phyloP scores from a whole-genome alignment of 23 red algal species.

The Gracilaria domingensis region DNA sequence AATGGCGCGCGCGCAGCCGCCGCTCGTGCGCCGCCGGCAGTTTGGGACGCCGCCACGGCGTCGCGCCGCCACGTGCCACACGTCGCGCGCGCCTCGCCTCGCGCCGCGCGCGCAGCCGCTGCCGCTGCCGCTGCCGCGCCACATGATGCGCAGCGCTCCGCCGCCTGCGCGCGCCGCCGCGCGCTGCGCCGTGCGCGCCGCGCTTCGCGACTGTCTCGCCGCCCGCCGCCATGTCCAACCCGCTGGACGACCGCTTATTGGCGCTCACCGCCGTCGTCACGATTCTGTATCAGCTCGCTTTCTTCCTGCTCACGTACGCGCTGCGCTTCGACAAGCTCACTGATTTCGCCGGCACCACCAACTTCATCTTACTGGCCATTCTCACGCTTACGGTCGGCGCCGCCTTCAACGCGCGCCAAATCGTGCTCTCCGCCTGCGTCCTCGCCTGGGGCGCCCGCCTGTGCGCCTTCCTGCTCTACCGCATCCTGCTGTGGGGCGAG shows the following conservation, averaged over 20 bases:
- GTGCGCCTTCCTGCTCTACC: slow-evolving; percentile 79
- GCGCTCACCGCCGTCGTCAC: slow-evolving; percentile 77
- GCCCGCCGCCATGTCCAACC: slow-evolving; percentile 45
- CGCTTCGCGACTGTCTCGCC: background rate
- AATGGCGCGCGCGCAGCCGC: no score
- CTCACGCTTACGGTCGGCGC: slow-evolving; percentile 65
- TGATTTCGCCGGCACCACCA: slow-evolving; percentile 92
- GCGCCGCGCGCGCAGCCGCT: no score
- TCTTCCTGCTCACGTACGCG: slow-evolving; percentile 80
- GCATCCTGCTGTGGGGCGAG: slow-evolving; percentile 93
- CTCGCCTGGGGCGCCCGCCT: slow-evolving; percentile 86
- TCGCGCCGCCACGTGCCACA: no score
- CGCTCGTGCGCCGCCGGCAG: no score
- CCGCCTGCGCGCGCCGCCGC: background rate
- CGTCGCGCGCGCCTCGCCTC: no score
- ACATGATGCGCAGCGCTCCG: no score
- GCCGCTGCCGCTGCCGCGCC: no score
- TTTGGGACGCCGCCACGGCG: no score
- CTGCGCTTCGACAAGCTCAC: slow-evolving; percentile 95
- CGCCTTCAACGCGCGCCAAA: slow-evolving; percentile 64
- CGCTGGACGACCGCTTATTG: slow-evolving; percentile 72
- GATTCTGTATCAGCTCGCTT: slow-evolving; percentile 80
- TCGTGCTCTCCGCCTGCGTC: slow-evolving; percentile 75
- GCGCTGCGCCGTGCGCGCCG: background rate
- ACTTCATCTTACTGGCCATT: slow-evolving; percentile 87